Percentiles rank a stretch among this genome's conserved stretches.
phyloP scores from a whole-genome alignment of 805 yeast species.

The Saccharomycopsis oosterbeekiorum region DNA sequence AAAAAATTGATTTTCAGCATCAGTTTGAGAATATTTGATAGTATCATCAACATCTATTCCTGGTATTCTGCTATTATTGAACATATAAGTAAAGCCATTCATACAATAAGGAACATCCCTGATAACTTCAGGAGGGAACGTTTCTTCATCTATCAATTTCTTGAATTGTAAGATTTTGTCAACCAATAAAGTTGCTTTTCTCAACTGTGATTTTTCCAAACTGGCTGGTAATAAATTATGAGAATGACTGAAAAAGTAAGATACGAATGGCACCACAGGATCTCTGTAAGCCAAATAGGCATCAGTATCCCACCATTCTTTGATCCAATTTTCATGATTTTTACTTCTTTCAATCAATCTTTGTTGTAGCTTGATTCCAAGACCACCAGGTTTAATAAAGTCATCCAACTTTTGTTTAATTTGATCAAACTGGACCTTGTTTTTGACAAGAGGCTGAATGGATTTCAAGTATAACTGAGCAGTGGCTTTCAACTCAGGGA shows the following conservation, averaged over 20 bases:
- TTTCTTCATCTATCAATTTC: conserved; percentile 54
- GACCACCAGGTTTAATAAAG: conserved; percentile 52
- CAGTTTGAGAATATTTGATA: conserved; percentile 34
- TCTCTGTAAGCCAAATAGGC: conserved; percentile 87
- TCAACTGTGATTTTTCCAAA: conserved; percentile 53
- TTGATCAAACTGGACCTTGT: conserved; percentile 40
- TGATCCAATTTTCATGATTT: conserved; percentile 72
- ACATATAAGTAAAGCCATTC: conserved; percentile 88
- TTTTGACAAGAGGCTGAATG: conserved; percentile 54
- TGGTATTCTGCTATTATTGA: conserved; percentile 84
- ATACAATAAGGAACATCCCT: conserved; percentile 83
- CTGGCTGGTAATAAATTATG: conserved; percentile 38
- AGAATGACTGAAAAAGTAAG: conserved; percentile 80
- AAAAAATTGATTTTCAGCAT: conserved; percentile 49
- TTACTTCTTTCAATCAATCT: conserved; percentile 50
- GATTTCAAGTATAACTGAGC: conserved; percentile 59
- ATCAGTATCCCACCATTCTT: conserved; percentile 87
- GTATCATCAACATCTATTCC: conserved; percentile 51
- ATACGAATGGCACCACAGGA: conserved; percentile 90
- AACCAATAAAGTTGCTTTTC: conserved; percentile 69
- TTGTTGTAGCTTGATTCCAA: conserved; percentile 58
- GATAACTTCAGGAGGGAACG: conserved; percentile 66
- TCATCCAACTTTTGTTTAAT: conserved; percentile 52
- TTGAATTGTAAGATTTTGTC: conserved; percentile 60
- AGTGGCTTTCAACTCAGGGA: conserved; percentile 70